Evolutionary conservation across 768 basidiomycete species (phyloP), one percentile per base, ranked within the genome.

Genomic region (Leccinum pellstonianum): DNA sequence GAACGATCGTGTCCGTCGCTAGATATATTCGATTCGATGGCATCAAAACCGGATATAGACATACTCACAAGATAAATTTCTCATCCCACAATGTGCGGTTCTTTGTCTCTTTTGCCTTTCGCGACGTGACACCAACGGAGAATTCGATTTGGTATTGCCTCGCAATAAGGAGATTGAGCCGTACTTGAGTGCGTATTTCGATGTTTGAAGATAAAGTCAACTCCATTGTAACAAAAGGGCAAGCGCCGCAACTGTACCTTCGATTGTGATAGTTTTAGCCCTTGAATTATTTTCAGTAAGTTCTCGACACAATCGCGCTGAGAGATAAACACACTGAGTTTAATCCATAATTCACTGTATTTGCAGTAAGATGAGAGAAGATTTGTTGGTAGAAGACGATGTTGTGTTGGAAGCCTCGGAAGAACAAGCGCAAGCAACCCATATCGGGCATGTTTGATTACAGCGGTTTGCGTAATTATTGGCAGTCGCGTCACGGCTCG

Each of bases 1-100:
- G 52, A 58, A 23, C n/a, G 23, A 38, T 52, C n/a, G n/a, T 54
- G 41, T 3, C 50, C 50, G 8, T 57, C 27, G 21, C 56, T 57
- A 19, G 4, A 11, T 3, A 25, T 29, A 10, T 48, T 1, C 10
- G 23, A 3, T 48, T 48, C 21, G 23, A 11, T 4, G 11, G 47
- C n/a, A 48, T 12, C 11, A 7, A 48, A 9, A 57, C 14, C 1
- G 23, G n/a, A 11, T 1, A 41, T 4, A 41, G 11, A 8, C 17
- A 25, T 9, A 50, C 49, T 15, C 49, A 50, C 49, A 50, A 50
- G 7, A 29, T 14, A 4, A 50, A 15, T 12, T 8, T 23, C 7
- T 50, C 49, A 15, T 50, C 25, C 49, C 49, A 50, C 21, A 14
- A 25, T 23, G 49, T 50, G 49, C 21, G 23, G 12, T 23, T 50